phyloP scores from a whole-genome alignment of 208 protist genomes.

The Angomonas deanei region DNA sequence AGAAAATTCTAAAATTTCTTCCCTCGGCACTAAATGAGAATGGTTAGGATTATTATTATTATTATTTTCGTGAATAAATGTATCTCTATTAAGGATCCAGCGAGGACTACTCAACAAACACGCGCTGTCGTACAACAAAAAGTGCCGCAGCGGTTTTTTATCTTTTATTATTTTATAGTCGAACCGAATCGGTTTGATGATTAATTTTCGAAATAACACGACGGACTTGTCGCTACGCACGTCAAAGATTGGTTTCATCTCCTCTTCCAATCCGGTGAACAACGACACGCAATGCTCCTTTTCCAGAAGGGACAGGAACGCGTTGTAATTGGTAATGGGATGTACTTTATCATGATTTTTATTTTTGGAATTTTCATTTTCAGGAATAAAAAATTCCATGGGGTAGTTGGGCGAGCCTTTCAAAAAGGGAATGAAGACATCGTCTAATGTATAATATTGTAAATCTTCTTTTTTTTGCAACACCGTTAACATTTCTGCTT shows the following conservation, averaged over 20 bases:
- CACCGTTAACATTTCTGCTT: slow-evolving; percentile 70
- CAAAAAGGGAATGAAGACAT: slow-evolving; percentile 82
- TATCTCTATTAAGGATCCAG: slow-evolving; percentile 14
- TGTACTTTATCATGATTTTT: neutral
- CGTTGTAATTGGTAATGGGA: neutral
- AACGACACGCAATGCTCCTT: slow-evolving; percentile 59
- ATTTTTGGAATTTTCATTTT: neutral
- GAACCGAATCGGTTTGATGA: slow-evolving; percentile 58
- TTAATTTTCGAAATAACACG: slow-evolving; percentile 70
- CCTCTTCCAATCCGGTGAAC: slow-evolving; percentile 57
- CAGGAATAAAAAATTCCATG: neutral
- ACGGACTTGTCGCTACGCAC: slow-evolving; percentile 43
- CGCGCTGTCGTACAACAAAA: slow-evolving; percentile 65
- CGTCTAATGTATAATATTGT: slow-evolving; percentile 41
- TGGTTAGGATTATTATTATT: neutral
- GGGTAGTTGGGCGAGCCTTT: slow-evolving; percentile 21
- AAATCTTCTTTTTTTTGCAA: slow-evolving; percentile 42
- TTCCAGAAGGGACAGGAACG: slow-evolving; percentile 49
- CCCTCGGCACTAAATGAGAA: slow-evolving; percentile 33
- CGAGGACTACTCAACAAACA: slow-evolving; percentile 64
- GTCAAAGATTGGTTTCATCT: slow-evolving; percentile 49
- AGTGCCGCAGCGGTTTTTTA: slow-evolving; percentile 42
- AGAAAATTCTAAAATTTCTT: too few relatives aligned
- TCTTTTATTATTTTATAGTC: slow-evolving; percentile 72
- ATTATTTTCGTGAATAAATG: neutral